These are phyloP conservation scores for Lithocarpus polystachyus DNA, from an alignment of 306 rosid genomes.

Conservation along the genomic window DNA sequence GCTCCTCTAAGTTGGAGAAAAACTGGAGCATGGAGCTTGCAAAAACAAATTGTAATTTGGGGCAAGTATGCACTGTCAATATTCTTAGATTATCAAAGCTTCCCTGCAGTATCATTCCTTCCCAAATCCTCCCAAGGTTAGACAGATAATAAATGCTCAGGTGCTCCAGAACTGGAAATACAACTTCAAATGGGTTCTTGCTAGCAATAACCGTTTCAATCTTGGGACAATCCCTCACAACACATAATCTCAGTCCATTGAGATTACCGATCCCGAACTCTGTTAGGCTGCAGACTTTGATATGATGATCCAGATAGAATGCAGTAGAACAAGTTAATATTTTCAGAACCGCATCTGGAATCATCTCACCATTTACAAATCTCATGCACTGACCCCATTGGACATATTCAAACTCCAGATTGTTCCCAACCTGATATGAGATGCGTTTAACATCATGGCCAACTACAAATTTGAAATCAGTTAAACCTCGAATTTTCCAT, in stretches of 20 bases:
- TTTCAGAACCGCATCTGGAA: not conserved
- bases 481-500: not conserved
- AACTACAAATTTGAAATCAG: not conserved
- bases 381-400: not conserved
- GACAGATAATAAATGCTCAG: not conserved
- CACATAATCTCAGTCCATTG: not conserved
- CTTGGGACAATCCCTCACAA: not conserved
- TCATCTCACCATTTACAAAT: not conserved
- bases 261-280: not conserved
- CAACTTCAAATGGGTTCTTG: not conserved
- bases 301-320: not conserved
- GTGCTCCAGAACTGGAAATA: not conserved
- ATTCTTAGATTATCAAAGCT: not conserved
- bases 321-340: not conserved
- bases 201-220: not conserved
- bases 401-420: not conserved
- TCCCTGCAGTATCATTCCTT: not conserved
- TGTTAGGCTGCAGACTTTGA: not conserved
- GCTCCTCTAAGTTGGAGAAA: too few species aligned
- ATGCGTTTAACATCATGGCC: not conserved
- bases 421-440: not conserved
- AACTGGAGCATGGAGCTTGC: too few species aligned
- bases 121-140: not conserved
- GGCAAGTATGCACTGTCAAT: not conserved
- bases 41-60: not conserved